Evolutionary conservation across 2,329 filamentous ascomycete species (phyloP), one percentile per base, ranked within the genome.

Genomic region (Nigrograna mackinnonii): DNA sequence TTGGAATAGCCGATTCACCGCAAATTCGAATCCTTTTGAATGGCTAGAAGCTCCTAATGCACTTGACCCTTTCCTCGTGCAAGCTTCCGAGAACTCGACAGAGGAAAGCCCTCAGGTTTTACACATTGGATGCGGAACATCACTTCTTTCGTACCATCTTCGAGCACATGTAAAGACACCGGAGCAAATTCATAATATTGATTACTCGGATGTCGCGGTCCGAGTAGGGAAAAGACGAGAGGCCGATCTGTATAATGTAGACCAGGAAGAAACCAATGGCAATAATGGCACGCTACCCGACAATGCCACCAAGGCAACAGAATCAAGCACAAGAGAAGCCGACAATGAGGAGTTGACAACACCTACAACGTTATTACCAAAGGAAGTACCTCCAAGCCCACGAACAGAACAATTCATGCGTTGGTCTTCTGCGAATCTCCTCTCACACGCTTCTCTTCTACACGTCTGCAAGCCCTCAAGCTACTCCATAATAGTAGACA

Each of bases 101-200:
- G 49, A 54, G 1, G n/a, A 37, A 7, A 32, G 48, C 3, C 62
- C 63, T 2, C 36, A 57, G 12, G 43, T 71, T 14, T 45, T 71
- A 11, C 68, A 71, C 34, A 64, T 70, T 41, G 68, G 68, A 26
- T 69, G 68, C 39, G 68, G 68, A 6, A 70, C 66, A 3, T 70
- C 67, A 5, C 36, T 60, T 9, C 47, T 71, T 0, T 70, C 68
- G 1, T 64, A 58, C 18, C 66, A 69, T 37, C 51, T 71, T 12
- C 59, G 61, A n/a, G 50, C 46, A 3, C 54, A 64, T 26, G 65
- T 69, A 4, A 31, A 54, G 2, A 28, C 53, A 12, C 58, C 68
- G 2, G 28, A 31, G 9, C 65, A 67, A 19, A 56, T 71, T 6
- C 64, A 67, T 31, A 71, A 71, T 37, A 26, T 69, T 18, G 68